Evolutionary conservation across 176 grass and related monocot species (phyloP).

Genomic region (Lolium multiflorum): DNA sequence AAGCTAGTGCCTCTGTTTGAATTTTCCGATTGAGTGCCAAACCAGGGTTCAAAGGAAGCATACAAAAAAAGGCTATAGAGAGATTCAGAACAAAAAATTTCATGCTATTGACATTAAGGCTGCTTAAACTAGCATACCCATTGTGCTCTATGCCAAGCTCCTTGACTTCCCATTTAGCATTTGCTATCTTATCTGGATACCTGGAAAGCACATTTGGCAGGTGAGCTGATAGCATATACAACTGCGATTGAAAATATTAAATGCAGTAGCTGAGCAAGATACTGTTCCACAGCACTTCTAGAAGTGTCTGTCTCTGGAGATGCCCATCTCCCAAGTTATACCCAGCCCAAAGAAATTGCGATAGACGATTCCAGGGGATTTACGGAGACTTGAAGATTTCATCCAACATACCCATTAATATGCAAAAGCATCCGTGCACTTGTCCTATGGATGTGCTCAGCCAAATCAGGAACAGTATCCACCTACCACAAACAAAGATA

Average conservation of each 20-base stretch:
- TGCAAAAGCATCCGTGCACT: conserved; percentile 95
- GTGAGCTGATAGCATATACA: conserved; percentile 28
- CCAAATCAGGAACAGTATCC: conserved; percentile 89
- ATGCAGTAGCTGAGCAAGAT: conserved; percentile 35
- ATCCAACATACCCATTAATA: conserved; percentile 83
- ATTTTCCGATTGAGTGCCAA: not conserved
- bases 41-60: conserved; percentile 24
- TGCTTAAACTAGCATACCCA: conserved; percentile 68
- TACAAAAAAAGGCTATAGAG: conserved; percentile 15
- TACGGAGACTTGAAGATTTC: not conserved
- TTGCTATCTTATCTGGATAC: conserved; percentile 95
- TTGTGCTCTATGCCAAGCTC: conserved; percentile 99
- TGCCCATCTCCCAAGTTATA: conserved; percentile 19
- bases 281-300: conserved; percentile 15
- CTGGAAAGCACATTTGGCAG: conserved; percentile 53
- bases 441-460: conserved; percentile 87
- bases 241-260: not conserved
- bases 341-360: conserved; percentile 10
- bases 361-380: conserved; percentile 3
- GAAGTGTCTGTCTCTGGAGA: conserved; percentile 35
- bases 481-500: conserved; percentile 67
- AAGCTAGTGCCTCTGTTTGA: not conserved
- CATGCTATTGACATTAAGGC: conserved; percentile 31
- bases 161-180: conserved; percentile 99
- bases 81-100: conserved; percentile 22